These are phyloP conservation scores for Penicillium herquei DNA, from an alignment of 495 filamentous ascomycete species.

Conservation along the genomic window DNA sequence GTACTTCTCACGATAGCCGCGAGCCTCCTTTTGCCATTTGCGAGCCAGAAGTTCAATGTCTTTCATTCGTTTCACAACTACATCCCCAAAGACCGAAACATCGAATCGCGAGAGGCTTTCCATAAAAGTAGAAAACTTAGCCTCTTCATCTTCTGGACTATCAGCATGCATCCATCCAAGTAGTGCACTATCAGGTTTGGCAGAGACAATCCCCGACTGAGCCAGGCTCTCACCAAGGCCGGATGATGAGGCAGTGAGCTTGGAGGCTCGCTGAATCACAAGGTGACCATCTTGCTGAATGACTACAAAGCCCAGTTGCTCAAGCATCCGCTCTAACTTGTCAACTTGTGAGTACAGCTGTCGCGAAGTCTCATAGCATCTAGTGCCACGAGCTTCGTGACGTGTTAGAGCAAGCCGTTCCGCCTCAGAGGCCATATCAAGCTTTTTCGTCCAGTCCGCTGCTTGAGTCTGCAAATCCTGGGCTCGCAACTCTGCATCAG, in stretches of 20 bases:
- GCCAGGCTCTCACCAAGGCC: constrained; percentile 56
- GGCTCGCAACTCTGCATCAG: constrained; percentile 62
- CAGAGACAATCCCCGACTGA: constrained; percentile 55
- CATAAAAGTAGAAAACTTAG: constrained; percentile 70
- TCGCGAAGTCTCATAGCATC: constrained; percentile 78
- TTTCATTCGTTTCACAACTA: constrained; percentile 79
- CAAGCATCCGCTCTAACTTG: constrained; percentile 72
- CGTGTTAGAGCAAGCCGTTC: constrained; percentile 46
- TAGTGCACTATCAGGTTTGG: constrained; percentile 59
- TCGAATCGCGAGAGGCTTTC: constrained; percentile 71
- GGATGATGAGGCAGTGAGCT: constrained; percentile 58
- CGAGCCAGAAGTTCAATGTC: constrained; percentile 86
- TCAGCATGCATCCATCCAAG: constrained; percentile 76
- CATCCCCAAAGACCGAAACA: constrained; percentile 75
- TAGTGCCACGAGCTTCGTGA: constrained; percentile 61
- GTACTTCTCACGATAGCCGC: constrained; percentile 82
- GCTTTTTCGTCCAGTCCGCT: constrained; percentile 54
- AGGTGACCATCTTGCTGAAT: constrained; percentile 71
- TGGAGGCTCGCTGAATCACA: constrained; percentile 72
- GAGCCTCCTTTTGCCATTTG: constrained; percentile 85
- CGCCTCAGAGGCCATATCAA: constrained; percentile 51
- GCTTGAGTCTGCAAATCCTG: constrained; percentile 67
- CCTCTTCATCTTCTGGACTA: constrained; percentile 62
- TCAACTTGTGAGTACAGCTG: constrained; percentile 76
- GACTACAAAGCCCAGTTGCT: constrained; percentile 79